These are phyloP conservation scores for Trichomonas tenax DNA, from an alignment of 208 protist species.

Conservation along the genomic window DNA sequence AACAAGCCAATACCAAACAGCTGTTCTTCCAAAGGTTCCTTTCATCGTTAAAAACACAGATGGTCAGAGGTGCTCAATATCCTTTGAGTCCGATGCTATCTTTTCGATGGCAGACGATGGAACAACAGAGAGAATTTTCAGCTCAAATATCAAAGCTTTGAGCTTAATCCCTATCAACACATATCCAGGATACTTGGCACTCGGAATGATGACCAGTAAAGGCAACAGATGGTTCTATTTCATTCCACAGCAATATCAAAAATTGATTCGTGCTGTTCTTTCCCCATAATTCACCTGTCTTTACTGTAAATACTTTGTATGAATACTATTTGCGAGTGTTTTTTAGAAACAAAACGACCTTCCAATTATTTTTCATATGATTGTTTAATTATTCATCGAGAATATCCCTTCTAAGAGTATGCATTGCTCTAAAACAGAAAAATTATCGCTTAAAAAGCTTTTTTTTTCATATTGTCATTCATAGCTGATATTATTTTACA, in stretches of 20 bases:
- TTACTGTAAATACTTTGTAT: too few relatives aligned
- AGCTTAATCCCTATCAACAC: neutral
- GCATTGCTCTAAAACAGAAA: too few relatives aligned
- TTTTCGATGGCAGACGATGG: neutral
- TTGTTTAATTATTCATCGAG: too few relatives aligned
- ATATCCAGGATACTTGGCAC: neutral
- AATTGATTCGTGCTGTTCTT: neutral
- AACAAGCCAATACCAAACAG: neutral
- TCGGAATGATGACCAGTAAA: neutral
- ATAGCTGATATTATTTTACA: too few relatives aligned
- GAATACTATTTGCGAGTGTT: too few relatives aligned
- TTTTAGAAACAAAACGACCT: too few relatives aligned
- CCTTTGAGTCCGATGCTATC: neutral
- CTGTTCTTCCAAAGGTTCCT: neutral
- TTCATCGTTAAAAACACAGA: neutral
- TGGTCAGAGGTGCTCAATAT: neutral
- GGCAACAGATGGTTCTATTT: constrained; percentile 18
- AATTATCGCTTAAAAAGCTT: too few relatives aligned
- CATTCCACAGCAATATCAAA: neutral
- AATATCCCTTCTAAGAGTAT: too few relatives aligned
- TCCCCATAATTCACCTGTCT: neutral
- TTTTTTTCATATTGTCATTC: too few relatives aligned
- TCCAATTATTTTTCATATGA: too few relatives aligned
- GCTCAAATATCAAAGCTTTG: neutral
- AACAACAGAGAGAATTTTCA: neutral